phyloP scores from a whole-genome alignment of 352 stramenopile species.

The Phytophthora tentaculata region DNA sequence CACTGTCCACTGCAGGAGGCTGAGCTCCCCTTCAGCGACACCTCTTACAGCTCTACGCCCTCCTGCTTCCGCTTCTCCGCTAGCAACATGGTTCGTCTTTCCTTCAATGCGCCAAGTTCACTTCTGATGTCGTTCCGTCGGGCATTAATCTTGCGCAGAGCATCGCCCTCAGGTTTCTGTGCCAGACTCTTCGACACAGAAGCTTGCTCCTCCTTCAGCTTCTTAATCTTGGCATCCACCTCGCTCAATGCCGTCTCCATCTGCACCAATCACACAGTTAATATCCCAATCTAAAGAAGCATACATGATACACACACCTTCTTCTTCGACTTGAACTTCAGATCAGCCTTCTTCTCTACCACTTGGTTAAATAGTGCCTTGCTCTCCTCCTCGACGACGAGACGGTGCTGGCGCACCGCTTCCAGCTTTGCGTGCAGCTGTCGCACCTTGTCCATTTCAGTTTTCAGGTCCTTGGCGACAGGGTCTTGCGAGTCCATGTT shows the following conservation, averaged over 20 bases:
- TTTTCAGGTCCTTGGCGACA: slow-evolving; percentile 82
- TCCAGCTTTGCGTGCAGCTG: slow-evolving; percentile 87
- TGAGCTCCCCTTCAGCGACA: slow-evolving; percentile 16
- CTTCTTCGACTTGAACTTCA: slow-evolving; percentile 91
- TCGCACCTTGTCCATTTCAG: slow-evolving; percentile 87
- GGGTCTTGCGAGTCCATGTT: slow-evolving; percentile 78
- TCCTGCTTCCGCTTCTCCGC: slow-evolving; percentile 87
- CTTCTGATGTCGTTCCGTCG: slow-evolving; percentile 86
- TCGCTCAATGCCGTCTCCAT: slow-evolving; percentile 85
- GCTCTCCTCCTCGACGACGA: slow-evolving; percentile 88
- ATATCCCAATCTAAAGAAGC: too few species aligned
- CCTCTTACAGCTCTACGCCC: slow-evolving; percentile 53
- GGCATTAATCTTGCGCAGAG: slow-evolving; percentile 83
- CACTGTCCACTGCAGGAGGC: slow-evolving; percentile 13
- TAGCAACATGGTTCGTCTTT: slow-evolving; percentile 79
- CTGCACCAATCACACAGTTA: slow-evolving; percentile 31
- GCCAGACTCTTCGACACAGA: slow-evolving; percentile 75
- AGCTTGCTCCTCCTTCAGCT: slow-evolving; percentile 84
- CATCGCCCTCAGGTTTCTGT: slow-evolving; percentile 78
- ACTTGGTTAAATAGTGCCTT: slow-evolving; percentile 91
- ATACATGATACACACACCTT: too few species aligned
- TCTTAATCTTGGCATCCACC: slow-evolving; percentile 82
- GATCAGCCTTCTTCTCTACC: slow-evolving; percentile 89
- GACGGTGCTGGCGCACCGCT: slow-evolving; percentile 83
- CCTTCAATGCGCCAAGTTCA: slow-evolving; percentile 83